phyloP scores from a whole-genome alignment of 139 green algal genomes.

The Yamagishiella unicocca region DNA sequence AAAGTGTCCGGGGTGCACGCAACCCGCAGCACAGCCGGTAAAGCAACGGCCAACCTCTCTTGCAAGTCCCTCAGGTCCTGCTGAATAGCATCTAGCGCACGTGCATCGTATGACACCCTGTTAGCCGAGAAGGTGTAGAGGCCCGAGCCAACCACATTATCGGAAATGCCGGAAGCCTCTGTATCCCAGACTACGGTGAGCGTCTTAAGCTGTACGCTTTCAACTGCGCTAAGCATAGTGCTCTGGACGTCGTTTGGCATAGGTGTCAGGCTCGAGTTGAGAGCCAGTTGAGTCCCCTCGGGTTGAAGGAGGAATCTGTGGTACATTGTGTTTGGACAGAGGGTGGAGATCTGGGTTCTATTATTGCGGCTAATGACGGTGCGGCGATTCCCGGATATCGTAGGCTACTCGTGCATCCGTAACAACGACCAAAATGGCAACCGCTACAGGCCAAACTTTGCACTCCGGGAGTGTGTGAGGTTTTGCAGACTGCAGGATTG shows the following conservation, averaged over 20 bases:
- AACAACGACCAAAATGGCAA: too few species aligned
- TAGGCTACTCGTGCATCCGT: too few species aligned
- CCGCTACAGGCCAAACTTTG: too few species aligned
- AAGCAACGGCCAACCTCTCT: neutral
- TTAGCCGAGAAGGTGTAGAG: slow-evolving; percentile 46
- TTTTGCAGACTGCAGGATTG: too few species aligned
- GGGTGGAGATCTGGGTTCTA: too few species aligned
- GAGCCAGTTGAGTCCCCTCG: neutral
- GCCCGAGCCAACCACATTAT: neutral
- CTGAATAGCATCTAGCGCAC: too few species aligned
- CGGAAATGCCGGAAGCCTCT: neutral
- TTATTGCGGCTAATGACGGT: too few species aligned
- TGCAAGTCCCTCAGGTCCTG: too few species aligned
- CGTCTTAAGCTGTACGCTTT: neutral
- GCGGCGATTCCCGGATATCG: too few species aligned
- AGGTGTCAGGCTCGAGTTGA: slow-evolving; percentile 5
- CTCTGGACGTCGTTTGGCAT: neutral
- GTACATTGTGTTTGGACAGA: too few species aligned
- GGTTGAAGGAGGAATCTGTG: neutral
- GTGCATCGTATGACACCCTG: neutral
- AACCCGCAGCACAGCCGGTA: neutral
- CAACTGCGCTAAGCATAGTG: neutral
- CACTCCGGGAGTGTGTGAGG: too few species aligned
- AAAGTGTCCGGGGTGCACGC: neutral
- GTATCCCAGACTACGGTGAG: slow-evolving; percentile 17